Evolutionary conservation across 1,284 basidiomycete genomes (phyloP).

Genomic region (Moniliella sp.): DNA sequence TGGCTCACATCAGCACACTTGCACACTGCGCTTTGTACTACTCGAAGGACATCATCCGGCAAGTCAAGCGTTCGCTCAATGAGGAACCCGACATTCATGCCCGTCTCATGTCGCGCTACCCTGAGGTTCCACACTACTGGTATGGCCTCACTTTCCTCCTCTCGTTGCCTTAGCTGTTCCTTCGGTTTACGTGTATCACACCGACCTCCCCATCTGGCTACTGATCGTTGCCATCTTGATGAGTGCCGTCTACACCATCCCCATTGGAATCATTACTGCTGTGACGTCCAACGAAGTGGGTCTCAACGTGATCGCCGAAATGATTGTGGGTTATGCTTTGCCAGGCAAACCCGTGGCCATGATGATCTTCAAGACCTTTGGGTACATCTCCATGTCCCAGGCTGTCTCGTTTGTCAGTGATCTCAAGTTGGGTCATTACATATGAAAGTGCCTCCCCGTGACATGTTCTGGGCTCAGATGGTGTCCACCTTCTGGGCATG

Average conservation of each 20-base stretch:
- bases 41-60: conserved; percentile 45
- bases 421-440: conserved; percentile 39
- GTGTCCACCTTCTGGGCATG: conserved; percentile 47
- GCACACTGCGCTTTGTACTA: conserved; percentile 40
- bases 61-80: conserved; percentile 45
- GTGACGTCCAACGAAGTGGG: conserved; percentile 57
- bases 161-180: conserved; percentile 46
- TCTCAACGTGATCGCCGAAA: conserved; percentile 47
- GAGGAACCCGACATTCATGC: conserved; percentile 63
- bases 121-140: conserved; percentile 46
- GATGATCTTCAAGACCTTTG: conserved; percentile 57
- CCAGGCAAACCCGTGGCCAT: conserved; percentile 57
- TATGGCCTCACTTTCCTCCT: conserved; percentile 41
- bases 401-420: conserved; percentile 45
- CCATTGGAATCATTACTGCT: conserved; percentile 59
- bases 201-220: conserved; percentile 56
- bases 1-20: too few species aligned
- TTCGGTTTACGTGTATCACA: conserved; percentile 48
- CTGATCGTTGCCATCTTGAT: conserved; percentile 43
- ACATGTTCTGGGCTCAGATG: conserved; percentile 44
- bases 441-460: conserved; percentile 41
- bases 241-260: conserved; percentile 44
- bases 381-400: conserved; percentile 46
- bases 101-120: conserved; percentile 57
- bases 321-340: conserved; percentile 53